Evolutionary conservation across 2,329 filamentous ascomycete genomes (phyloP).

Genomic region (Exophiala mesophila): DNA sequence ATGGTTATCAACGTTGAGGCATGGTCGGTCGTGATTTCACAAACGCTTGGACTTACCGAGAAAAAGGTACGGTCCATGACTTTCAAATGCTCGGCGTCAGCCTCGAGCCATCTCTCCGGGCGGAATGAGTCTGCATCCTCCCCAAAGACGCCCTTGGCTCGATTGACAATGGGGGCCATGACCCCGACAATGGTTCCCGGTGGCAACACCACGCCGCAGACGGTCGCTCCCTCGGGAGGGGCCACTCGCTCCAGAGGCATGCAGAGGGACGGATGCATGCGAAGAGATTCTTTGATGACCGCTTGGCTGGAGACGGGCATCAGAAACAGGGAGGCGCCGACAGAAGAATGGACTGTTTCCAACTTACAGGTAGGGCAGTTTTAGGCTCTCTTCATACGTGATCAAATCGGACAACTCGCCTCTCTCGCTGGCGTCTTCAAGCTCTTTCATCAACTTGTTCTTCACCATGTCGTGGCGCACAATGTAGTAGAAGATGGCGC

Average conservation of each 20-base stretch:
- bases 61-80: slow-evolving; percentile 28
- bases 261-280: slow-evolving; percentile 33
- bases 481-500: slow-evolving; percentile 30
- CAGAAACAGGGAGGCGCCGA: too few species aligned
- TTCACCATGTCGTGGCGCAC: slow-evolving; percentile 23
- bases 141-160: slow-evolving; percentile 30
- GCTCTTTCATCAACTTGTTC: slow-evolving; percentile 44
- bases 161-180: slow-evolving; percentile 34
- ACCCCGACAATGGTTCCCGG: slow-evolving; percentile 30
- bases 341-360: background rate
- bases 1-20: background rate
- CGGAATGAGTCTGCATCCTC: slow-evolving; percentile 34
- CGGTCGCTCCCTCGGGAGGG: slow-evolving; percentile 26
- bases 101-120: slow-evolving; percentile 43
- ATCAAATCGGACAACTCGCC: slow-evolving; percentile 7
- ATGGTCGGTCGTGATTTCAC: background rate
- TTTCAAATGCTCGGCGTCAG: slow-evolving; percentile 22
- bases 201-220: slow-evolving; percentile 29
- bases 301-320: slow-evolving; percentile 29
- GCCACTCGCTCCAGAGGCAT: slow-evolving; percentile 33
- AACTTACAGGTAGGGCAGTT: slow-evolving; percentile 39
- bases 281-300: slow-evolving; percentile 38
- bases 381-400: slow-evolving; percentile 9
- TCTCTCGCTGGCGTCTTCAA: slow-evolving; percentile 35
- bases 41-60: slow-evolving; percentile 1